Base-by-base conservation (phyloP, 495 filamentous ascomycete species). In the Penicillium manginii region DNA sequence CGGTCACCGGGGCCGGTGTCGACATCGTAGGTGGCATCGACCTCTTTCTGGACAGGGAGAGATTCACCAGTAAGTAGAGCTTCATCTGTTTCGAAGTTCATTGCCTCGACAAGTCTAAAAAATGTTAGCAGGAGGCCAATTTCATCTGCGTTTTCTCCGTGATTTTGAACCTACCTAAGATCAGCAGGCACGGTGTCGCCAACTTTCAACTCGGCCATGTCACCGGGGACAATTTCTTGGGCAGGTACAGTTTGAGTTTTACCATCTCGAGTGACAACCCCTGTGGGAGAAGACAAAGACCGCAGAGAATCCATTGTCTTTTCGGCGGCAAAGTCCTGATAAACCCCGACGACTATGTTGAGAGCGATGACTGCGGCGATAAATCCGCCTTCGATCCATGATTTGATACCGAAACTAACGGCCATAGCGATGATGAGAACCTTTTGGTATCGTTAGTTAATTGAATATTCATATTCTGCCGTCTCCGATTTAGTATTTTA, bases 131-230 rank as follows among this genome's bases (percentile, higher is more conserved):
- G 0, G 12, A 11, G 2, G 15, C 15, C 35, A 37, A 14, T 37
- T 12, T 14, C 11, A 33, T 37, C 12, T 37, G 35, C 35, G 15
- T 37, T 1, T 9, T 40, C 4, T 37, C 33, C 9, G 0, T 17
- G n/a, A 50, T 23, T 23, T 26, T 43, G 17, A 31, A 40, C 75
- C 47, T 60, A 80, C 75, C 78, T 60, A 35, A 79, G 50, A 69
- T 93, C 91, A 14, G 91, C 91, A 14, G 91, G 91, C 3, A 93
- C 83, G 2, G 88, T 91, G 72, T 93, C 91, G 32, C 91, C 91
- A 64, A 91, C 90, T 79, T 91, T 92, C 43, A 96, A 71, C 50
- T 88, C 81, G 43, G 91, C 78, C 65, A 94, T 83, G 70, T 88
- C 85, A 18, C 86, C 86, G 6, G 81, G 83, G 3, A 88, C 84